Evolutionary conservation across 495 filamentous ascomycete species (phyloP), one percentile per base, ranked within the genome.

Genomic region (Aspergillus ellipticus): DNA sequence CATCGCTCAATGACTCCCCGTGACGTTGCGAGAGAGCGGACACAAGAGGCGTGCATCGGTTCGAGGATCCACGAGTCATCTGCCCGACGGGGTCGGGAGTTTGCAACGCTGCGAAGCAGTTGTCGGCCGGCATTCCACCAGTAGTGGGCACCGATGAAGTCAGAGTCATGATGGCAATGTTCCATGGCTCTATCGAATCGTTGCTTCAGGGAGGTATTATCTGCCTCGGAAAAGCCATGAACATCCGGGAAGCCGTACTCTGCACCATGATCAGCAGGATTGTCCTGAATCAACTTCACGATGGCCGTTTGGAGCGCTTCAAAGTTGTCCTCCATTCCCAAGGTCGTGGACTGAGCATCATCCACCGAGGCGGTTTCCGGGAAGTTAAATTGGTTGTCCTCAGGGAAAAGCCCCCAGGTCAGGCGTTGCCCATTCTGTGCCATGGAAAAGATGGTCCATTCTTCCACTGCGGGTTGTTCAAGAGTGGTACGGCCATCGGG

Each of bases 221-320:
- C 48, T 51, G 11, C 17, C n/a, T 51, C 37, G 4, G 41, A 39
- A 29, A 15, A n/a, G 42, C 20, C 42, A n/a, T 55, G 28, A 31
- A 29, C 48, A 9, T 24, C 20, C 16, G 22, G 41, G 37, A 55
- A 51, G 6, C 55, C 59, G 19, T 59, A 58, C 17, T 66, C 64
- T 24, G 57, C 58, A 9, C 54, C 55, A 37, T 72, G 61, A 52
- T 59, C 59, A 19, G 88, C 85, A 58, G 91, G 89, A 55, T 85
- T 89, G 39, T 94, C 89, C 57, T 88, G 82, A 16, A 94, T 86
- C 2, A 96, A 78, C 63, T 89, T 92, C 43, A 89, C 72, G 45
- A 96, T 88, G 6, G 89, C 88, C 31, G 89, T 85, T 53, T 93
- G 87, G 7, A 96, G 73, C 51, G 89, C 85, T 68, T 94, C 88